Percentiles rank a stretch among this genome's conserved stretches.
These are phyloP conservation scores for Phaeoacremonium minimum DNA, from an alignment of 2,329 filamentous ascomycete species.

Conservation along the genomic window DNA sequence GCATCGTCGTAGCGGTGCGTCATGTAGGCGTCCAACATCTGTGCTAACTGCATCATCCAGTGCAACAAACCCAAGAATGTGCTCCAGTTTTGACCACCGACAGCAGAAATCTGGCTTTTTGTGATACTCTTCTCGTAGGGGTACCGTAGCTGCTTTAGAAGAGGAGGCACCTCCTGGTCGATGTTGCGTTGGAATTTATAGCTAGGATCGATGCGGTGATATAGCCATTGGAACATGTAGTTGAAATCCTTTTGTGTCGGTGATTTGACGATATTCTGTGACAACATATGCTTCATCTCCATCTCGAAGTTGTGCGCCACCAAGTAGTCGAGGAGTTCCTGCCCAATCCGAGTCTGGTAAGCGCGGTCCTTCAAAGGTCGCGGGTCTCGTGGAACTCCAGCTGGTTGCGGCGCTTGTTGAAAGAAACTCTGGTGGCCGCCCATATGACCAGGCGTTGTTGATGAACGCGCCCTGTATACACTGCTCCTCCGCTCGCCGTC, in stretches of 20 bases:
- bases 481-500: slow-evolving; percentile 71
- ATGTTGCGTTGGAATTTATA: slow-evolving; percentile 93
- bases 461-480: slow-evolving; percentile 68
- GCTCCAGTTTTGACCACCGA: slow-evolving; percentile 95
- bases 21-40: slow-evolving; percentile 85
- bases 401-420: slow-evolving; percentile 75
- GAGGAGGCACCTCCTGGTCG: slow-evolving; percentile 87
- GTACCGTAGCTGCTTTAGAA: slow-evolving; percentile 90
- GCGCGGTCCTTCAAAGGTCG: slow-evolving; percentile 77
- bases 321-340: slow-evolving; percentile 88
- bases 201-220: slow-evolving; percentile 89
- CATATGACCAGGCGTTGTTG: slow-evolving; percentile 60
- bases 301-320: slow-evolving; percentile 93
- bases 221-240: slow-evolving; percentile 96
- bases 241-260: slow-evolving; percentile 99
- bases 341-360: slow-evolving; percentile 77
- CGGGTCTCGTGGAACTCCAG: slow-evolving; percentile 81
- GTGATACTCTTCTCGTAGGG: slow-evolving; percentile 94
- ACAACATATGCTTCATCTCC: slow-evolving; percentile 94
- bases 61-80: slow-evolving; percentile 90
- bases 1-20: slow-evolving; percentile 82
- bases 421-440: slow-evolving; percentile 87
- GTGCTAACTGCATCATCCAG: slow-evolving; percentile 98
- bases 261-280: slow-evolving; percentile 84
- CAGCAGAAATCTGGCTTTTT: slow-evolving; percentile 91